Base-by-base conservation (phyloP, 805 yeast species). In the Candida nonsorbophila region DNA sequence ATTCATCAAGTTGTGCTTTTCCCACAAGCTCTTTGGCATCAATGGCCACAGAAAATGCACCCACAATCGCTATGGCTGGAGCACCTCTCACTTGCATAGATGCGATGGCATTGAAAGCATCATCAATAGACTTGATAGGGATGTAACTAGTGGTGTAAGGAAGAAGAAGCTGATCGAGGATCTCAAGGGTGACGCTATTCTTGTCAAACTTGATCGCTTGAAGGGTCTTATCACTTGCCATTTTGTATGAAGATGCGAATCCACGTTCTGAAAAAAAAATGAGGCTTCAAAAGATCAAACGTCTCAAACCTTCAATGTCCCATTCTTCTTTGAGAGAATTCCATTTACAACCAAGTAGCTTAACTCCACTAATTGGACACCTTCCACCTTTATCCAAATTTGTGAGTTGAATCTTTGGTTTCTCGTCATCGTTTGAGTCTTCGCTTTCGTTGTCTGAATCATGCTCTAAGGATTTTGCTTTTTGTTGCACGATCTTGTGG, bases 1-100 rank as follows among this genome's bases (percentile, higher is more conserved):
- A 56, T 8, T 52, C 41, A 14, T 40, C 53, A 0, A 43, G 32
- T 22, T 51, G 33, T 35, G 41, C 20, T 3, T 21, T 19, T 4
- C 18, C 20, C n/a, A n/a, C n/a, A n/a, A n/a, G n/a, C 9, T 21
- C 29, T 8, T 28, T 20, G 4, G 15, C 14, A 41, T 90, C 96
- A n/a, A 83, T 77, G 2, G 84, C 79, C 3, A 90, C 72, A 2
- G 95, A 74, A 36, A 88, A 69, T 1, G 87, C 78, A 4, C 95
- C 97, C 3, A 90, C 97, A 34, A 90, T 84, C 38, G 97, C 97
- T 50, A 90, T 90, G 1, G 97, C 97, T 0, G 98, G 98, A 0
- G 98, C 98, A 21, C 98, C 98, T 52, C 98, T 71, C 4, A 94
- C 97, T 46, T 84, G 87, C 98, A 90, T 90, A 34, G 68, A 68